A percentile compares a stretch with the other conserved stretches of the same genome.
Conservation (phyloP, 2,329 filamentous ascomycete genomes). For the Colletotrichum godetiae region DNA sequence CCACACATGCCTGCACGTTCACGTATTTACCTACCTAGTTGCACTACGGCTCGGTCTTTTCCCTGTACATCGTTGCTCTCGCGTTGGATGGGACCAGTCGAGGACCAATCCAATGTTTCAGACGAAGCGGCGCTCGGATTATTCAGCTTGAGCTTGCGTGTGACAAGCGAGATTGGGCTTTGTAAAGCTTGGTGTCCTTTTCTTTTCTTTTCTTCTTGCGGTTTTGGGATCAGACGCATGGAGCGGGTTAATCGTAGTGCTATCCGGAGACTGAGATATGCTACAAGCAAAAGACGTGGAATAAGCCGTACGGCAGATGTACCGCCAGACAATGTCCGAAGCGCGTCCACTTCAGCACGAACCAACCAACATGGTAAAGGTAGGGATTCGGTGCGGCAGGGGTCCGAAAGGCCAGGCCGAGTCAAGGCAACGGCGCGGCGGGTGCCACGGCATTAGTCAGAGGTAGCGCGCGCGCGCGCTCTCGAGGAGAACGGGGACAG, state of each 20-base stretch:
- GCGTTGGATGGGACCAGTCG: neutral
- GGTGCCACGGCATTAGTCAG: constrained; percentile 24
- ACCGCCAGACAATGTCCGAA: neutral
- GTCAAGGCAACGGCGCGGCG: constrained; percentile 26
- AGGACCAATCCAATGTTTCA: constrained; percentile 31
- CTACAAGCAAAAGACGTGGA: neutral
- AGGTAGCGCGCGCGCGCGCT: neutral
- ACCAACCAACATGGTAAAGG: neutral
- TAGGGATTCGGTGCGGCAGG: constrained; percentile 1
- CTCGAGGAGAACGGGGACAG: neutral
- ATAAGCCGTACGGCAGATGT: neutral
- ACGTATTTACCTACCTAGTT: neutral
- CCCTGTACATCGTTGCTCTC: no score
- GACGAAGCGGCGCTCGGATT: constrained; percentile 31
- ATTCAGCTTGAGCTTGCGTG: neutral
- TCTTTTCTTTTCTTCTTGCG: neutral
- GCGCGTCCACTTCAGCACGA: neutral
- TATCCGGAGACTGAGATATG: neutral
- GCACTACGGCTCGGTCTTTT: neutral
- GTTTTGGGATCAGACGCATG: neutral
- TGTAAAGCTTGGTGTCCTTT: neutral
- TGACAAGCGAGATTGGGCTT: constrained; percentile 20
- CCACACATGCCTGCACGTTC: neutral
- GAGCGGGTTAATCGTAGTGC: neutral
- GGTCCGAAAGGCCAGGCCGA: constrained; percentile 17